Base-by-base conservation (phyloP, 345 rosid species). In the Abelmoschus esculentus region DNA sequence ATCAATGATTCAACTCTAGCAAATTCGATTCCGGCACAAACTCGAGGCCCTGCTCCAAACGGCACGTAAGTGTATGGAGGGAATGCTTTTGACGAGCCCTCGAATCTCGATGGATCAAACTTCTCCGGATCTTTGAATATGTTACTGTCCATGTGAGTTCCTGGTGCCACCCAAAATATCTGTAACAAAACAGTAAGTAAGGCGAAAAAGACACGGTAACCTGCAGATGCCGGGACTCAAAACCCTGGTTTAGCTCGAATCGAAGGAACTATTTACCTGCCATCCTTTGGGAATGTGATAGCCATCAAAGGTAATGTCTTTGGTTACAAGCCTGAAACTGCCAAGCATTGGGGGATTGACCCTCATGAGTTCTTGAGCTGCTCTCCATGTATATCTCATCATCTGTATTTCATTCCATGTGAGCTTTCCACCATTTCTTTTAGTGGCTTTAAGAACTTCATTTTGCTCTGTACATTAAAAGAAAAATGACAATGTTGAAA, bases 311-410 rank as follows among this genome's bases (percentile, higher is more conserved):
- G 28, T 15, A 4, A 66, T 49, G 40, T 66, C 58, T 66, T 29
- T 49, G 42, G 70, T 49, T 4, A 66, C 70, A 46, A 66, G 57
- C 15, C 70, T 32, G 44, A 66, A 66, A 49, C 70, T 66, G 26
- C 58, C 70, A 28, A 66, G 42, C 70, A 66, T 66, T 66, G 70
- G 70, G 5, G 70, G 58, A 49, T 66, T 66, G n/a, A 49, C 15
- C 70, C 70, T 49, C 70, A 66, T 66, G 1, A 66, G 70, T 12
- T 66, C 70, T 15, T 66, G 58, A 66, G 70, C 70, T 49, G 57
- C 70, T 49, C 70, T 66, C 70, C 70, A 66, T 15, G 70, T 49
- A 66, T 66, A 66, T 66, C 7, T 66, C 58, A 66, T 66, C 70
- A 49, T 49, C 22, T 66, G 57, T 49, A 66, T 66, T 66, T 49